Evolutionary conservation across 305 asterid species (phyloP), one percentile per base, ranked within the genome.

Genomic region (Fraxinus velutina): DNA sequence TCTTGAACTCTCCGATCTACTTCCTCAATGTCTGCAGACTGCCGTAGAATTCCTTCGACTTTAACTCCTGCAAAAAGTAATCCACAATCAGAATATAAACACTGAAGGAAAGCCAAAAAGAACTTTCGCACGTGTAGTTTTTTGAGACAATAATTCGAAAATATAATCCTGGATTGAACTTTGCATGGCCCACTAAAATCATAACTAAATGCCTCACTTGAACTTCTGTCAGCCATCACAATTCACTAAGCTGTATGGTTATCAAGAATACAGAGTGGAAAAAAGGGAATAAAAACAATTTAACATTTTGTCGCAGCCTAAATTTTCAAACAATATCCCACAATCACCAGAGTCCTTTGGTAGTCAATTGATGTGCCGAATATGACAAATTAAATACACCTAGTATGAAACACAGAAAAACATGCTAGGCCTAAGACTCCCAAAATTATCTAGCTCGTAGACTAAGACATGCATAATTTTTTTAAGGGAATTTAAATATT

Each of bases 21-120:
- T 91, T 96, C 99, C 87, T 94, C 99, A 78, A 96, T 98, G 77
- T 96, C 99, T 34, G 99, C 99, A 78, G 98, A 82, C 83, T 90
- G 97, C 77, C 99, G 90, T 85, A 96, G 86, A 82, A 96, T 94
- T 85, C 99, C 99, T 90, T 96, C 99, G 19, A 92, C 92, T 83
- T 89, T 91, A 57, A 75, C 87, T 88, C 98, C 99, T 96, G 90
- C 76, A 83, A 79, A 77, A 85, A 70, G 64, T 47, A 73, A 77
- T 29, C 73, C 50, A 81, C 9, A 60, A 79, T 83, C 85, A 87
- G 66, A 75, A 85, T 27, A 85, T 17, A 86, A 21, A 78, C 22
- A 33, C 73, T 24, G 73, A 80, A 82, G 80, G 82, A 42, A 75
- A 75, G 70, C 22, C 30, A 71, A 74, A 57, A 19, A 57, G 68